Evolutionary conservation across 2,329 filamentous ascomycete genomes (phyloP).

Genomic region (Pseudonectria foliicola): DNA sequence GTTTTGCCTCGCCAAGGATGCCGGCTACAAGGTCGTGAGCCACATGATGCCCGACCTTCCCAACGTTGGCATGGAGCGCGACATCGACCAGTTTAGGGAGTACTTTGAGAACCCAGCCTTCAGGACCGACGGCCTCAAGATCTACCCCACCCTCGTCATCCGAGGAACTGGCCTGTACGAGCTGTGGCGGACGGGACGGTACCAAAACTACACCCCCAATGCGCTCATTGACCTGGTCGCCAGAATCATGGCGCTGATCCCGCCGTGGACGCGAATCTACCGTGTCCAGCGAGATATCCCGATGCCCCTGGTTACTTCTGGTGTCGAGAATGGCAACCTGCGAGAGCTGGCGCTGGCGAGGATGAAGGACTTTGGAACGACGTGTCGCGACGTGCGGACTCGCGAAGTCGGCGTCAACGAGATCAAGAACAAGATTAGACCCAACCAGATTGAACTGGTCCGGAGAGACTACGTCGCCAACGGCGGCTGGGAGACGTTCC

Average conservation of each 20-base stretch:
- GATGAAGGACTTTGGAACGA: constrained; percentile 98
- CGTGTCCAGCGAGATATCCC: constrained; percentile 97
- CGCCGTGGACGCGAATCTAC: constrained; percentile 97
- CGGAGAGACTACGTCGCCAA: constrained; percentile 92
- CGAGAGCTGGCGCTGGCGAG: constrained; percentile 88
- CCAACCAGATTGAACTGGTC: constrained; percentile 91
- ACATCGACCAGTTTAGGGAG: constrained; percentile 92
- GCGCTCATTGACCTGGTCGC: constrained; percentile 92
- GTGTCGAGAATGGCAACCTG: constrained; percentile 95
- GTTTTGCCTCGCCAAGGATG: constrained; percentile 94
- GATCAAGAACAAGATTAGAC: constrained; percentile 96
- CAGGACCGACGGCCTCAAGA: constrained; percentile 93
- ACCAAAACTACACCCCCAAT: constrained; percentile 98
- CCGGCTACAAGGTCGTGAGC: constrained; percentile 96
- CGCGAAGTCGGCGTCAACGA: constrained; percentile 98
- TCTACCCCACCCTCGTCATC: constrained; percentile 96
- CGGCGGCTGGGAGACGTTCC: constrained; percentile 96
- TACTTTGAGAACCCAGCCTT: constrained; percentile 98
- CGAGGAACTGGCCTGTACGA: constrained; percentile 95
- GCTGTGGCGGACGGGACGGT: constrained; percentile 91
- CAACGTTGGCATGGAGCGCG: constrained; percentile 97
- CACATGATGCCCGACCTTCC: constrained; percentile 99
- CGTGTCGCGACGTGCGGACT: constrained; percentile 91
- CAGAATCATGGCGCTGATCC: constrained; percentile 88
- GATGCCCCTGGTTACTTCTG: constrained; percentile 99